Percentiles rank a stretch among this genome's conserved stretches.
These are phyloP conservation scores for Calocybe gangraenosa DNA, from an alignment of 768 basidiomycete species.

Conservation along the genomic window DNA sequence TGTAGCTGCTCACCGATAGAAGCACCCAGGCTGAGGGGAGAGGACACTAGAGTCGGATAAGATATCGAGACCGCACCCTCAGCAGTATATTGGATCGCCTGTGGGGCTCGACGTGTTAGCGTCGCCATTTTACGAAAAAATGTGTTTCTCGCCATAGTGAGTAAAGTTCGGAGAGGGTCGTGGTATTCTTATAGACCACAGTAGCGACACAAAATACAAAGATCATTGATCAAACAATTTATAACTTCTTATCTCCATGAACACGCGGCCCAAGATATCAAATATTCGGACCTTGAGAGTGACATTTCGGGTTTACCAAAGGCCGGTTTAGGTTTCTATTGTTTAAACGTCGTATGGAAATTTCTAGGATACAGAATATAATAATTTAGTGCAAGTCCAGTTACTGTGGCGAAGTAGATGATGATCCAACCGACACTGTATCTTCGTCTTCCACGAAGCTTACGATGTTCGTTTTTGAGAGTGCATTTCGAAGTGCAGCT, in stretches of 20 bases:
- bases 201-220: too few relatives aligned
- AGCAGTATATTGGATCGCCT: conserved; percentile 30
- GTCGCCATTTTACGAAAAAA: conserved; percentile 13
- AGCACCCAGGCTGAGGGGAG: conserved; percentile 46
- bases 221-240: too few relatives aligned
- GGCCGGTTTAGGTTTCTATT: not conserved
- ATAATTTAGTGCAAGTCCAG: too few relatives aligned
- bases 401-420: too few relatives aligned
- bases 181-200: too few relatives aligned
- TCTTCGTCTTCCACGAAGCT: conserved; percentile 13
- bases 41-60: conserved; percentile 51
- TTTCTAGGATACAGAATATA: too few relatives aligned
- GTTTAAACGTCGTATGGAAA: too few relatives aligned
- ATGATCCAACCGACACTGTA: too few relatives aligned
- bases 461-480: conserved; percentile 30
- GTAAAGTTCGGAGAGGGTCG: not conserved
- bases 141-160: conserved; percentile 20
- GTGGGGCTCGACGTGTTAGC: conserved; percentile 14
- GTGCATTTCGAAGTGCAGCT: conserved; percentile 55
- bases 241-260: not conserved
- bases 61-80: conserved; percentile 60
- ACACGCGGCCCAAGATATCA: not conserved
- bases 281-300: not conserved
- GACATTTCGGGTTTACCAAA: not conserved
- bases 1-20: conserved; percentile 54